phyloP scores from a whole-genome alignment of 306 rosid species.

The Lablab purpureus region DNA sequence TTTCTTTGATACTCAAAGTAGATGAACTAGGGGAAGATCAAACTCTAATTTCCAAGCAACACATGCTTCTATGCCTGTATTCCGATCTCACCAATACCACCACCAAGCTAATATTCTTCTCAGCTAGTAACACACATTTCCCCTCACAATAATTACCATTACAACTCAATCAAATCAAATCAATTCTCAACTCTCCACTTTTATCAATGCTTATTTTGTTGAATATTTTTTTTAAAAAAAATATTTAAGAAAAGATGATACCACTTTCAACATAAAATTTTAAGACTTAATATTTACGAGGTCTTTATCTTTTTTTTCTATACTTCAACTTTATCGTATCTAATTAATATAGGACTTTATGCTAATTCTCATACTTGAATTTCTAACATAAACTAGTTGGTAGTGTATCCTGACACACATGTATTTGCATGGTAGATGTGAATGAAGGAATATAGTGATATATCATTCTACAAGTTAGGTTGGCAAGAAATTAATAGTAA shows the following conservation, averaged over 20 bases:
- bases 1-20: conserved; percentile 77
- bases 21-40: conserved; percentile 49
- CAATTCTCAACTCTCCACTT: conserved; percentile 54
- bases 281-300: too few relatives aligned
- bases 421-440: conserved; percentile 36
- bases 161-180: conserved; percentile 26
- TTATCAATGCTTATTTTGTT: too few relatives aligned
- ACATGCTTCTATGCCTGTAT: conserved; percentile 78
- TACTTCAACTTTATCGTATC: too few relatives aligned
- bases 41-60: conserved; percentile 80
- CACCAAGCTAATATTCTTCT: conserved; percentile 65
- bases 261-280: too few relatives aligned
- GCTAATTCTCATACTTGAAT: too few relatives aligned
- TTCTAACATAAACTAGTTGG: too few relatives aligned
- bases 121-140: conserved; percentile 25
- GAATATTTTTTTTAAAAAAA: too few relatives aligned
- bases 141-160: conserved; percentile 39
- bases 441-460: conserved; percentile 25
- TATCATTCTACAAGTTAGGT: conserved; percentile 43
- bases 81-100: conserved; percentile 64
- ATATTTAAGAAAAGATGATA: too few relatives aligned
- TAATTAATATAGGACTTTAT: too few relatives aligned
- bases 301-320: too few relatives aligned
- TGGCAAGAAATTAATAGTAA: conserved; percentile 42
- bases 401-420: conserved; percentile 42